Evolutionary conservation across 805 yeast species (phyloP).

Genomic region (Phaffomyces antillensis): DNA sequence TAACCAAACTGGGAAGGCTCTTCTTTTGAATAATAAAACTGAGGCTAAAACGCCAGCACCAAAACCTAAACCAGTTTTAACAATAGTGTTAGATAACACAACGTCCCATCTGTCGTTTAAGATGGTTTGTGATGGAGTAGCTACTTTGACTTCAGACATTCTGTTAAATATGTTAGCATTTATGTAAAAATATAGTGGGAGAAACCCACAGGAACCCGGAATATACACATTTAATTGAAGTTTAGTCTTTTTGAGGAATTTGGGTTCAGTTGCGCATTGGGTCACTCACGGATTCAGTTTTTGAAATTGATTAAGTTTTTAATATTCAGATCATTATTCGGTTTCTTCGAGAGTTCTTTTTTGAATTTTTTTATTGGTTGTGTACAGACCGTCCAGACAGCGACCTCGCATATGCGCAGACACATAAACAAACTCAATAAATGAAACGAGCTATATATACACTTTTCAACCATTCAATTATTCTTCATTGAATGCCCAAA

Average conservation of each 20-base stretch:
- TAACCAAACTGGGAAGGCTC: conserved; percentile 96
- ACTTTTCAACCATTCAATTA: background rate
- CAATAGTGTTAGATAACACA: conserved; percentile 87
- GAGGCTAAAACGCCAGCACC: conserved; percentile 95
- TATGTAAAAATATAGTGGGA: too few relatives aligned
- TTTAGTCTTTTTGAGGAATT: too few relatives aligned
- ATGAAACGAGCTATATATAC: background rate
- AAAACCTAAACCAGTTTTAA: conserved; percentile 92
- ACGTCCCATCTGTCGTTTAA: conserved; percentile 87
- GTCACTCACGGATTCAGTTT: background rate
- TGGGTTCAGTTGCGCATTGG: background rate
- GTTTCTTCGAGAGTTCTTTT: background rate
- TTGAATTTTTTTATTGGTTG: conserved; percentile 2
- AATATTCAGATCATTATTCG: background rate
- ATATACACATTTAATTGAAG: too few relatives aligned
- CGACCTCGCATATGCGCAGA: background rate
- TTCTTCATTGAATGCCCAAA: conserved; percentile 2
- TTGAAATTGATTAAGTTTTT: background rate
- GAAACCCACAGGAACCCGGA: background rate
- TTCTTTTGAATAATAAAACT: conserved; percentile 82
- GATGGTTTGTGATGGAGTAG: conserved; percentile 47
- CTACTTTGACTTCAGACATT: conserved; percentile 17
- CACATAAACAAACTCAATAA: background rate
- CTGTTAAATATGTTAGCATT: background rate
- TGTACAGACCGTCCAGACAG: conserved; percentile 3